phyloP scores from a whole-genome alignment of 768 basidiomycete genomes.

The Paxillus ammoniavirescens region DNA sequence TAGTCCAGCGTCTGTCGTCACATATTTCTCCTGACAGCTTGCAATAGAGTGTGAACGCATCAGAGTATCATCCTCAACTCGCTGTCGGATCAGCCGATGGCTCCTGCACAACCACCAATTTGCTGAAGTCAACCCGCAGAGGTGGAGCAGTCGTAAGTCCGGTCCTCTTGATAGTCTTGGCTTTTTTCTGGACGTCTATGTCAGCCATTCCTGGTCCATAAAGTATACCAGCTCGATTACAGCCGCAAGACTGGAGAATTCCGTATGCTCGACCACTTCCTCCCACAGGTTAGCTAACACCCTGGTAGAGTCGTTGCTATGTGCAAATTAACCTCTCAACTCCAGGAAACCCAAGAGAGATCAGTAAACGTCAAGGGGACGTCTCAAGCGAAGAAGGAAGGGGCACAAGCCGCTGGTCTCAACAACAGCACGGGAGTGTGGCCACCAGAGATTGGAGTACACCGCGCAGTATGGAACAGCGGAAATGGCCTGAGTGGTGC shows the following conservation, averaged over 20 bases:
- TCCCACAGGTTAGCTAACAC: conserved; percentile 56
- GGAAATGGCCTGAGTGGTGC: conserved; percentile 62
- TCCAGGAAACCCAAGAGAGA: conserved; percentile 48
- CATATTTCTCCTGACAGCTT: not conserved
- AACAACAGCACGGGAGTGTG: conserved; percentile 63
- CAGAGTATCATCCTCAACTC: conserved; percentile 86
- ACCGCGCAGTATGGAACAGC: conserved; percentile 80
- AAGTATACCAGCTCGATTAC: conserved; percentile 86
- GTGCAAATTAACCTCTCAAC: not conserved
- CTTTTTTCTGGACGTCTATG: not conserved
- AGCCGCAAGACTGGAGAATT: conserved; percentile 71
- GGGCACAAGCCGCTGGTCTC: conserved; percentile 10
- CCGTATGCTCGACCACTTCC: conserved; percentile 85
- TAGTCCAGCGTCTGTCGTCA: conserved; percentile 20
- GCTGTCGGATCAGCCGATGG: conserved; percentile 86
- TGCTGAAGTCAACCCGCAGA: conserved; percentile 61
- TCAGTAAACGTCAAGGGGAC: conserved; percentile 34
- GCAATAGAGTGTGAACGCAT: conserved; percentile 62
- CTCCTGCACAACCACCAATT: conserved; percentile 70
- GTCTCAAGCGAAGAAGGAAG: conserved; percentile 25
- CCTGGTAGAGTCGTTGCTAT: not conserved
- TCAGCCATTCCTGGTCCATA: conserved; percentile 76
- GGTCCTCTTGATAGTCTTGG: not conserved
- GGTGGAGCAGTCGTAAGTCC: conserved; percentile 68
- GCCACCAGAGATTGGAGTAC: conserved; percentile 75